phyloP scores from a whole-genome alignment of 768 basidiomycete genomes.

The Kwoniella sp. region DNA sequence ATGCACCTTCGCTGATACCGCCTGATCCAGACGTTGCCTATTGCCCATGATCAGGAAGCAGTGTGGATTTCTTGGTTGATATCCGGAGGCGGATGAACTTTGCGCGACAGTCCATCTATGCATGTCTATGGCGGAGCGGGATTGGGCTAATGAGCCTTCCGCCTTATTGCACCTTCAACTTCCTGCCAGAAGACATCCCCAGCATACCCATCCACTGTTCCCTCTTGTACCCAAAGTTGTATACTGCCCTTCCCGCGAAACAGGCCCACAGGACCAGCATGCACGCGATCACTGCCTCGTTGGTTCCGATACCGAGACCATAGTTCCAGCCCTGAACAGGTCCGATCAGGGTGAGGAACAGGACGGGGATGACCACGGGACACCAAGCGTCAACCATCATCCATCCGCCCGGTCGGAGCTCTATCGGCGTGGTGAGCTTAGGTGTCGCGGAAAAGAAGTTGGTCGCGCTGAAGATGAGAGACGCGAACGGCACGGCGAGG shows the following conservation, averaged over 20 bases:
- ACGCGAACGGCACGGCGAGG: slow-evolving; percentile 61
- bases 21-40: slow-evolving; percentile 14
- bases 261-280: slow-evolving; percentile 61
- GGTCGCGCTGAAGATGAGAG: slow-evolving; percentile 51
- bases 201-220: slow-evolving; percentile 23
- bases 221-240: slow-evolving; percentile 56
- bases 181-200: neutral
- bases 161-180: neutral
- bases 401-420: slow-evolving; percentile 80
- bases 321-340: slow-evolving; percentile 56
- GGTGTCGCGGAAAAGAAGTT: slow-evolving; percentile 70
- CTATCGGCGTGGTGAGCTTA: slow-evolving; percentile 68
- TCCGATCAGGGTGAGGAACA: slow-evolving; percentile 79
- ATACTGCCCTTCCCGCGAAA: slow-evolving; percentile 63
- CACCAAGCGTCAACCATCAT: slow-evolving; percentile 78
- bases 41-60: slow-evolving; percentile 27
- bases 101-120: neutral
- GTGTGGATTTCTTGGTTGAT: slow-evolving; percentile 10
- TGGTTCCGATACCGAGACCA: slow-evolving; percentile 27
- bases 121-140: neutral
- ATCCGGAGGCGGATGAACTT: neutral
- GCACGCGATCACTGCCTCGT: slow-evolving; percentile 64
- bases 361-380: slow-evolving; percentile 68
- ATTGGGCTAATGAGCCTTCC: neutral
- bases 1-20: neutral